phyloP scores from a whole-genome alignment of 305 asterid species.

The Striga hermonthica region DNA sequence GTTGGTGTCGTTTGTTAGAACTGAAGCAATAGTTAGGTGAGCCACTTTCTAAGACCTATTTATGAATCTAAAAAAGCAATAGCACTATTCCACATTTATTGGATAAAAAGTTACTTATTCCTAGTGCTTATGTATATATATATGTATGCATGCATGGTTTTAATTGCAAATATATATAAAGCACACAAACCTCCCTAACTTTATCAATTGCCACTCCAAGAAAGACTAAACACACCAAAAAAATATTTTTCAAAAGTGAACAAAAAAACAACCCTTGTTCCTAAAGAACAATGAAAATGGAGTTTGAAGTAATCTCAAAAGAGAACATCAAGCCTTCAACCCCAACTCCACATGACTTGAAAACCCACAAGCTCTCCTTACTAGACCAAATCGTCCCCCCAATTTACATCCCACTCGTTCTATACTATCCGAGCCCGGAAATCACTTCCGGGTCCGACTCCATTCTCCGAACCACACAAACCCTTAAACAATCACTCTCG shows the following conservation, averaged over 20 bases:
- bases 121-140: too few relatives aligned
- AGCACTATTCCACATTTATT: too few relatives aligned
- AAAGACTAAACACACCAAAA: background rate
- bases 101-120: too few relatives aligned
- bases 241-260: background rate
- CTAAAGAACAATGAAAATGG: conserved; percentile 33
- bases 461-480: conserved; percentile 26
- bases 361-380: conserved; percentile 42
- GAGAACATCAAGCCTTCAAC: conserved; percentile 53
- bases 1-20: conserved; percentile 21
- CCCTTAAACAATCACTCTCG: conserved; percentile 40
- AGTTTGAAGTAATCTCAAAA: conserved; percentile 35
- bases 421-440: conserved; percentile 36
- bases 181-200: background rate
- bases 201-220: background rate
- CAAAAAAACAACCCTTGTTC: background rate
- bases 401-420: conserved; percentile 37
- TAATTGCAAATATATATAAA: too few relatives aligned
- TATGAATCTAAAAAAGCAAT: too few relatives aligned
- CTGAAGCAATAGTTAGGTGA: background rate
- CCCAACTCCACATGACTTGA: conserved; percentile 38
- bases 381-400: conserved; percentile 48
- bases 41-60: background rate
- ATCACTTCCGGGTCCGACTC: background rate
- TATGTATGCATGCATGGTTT: background rate